A percentile compares a stretch with the other conserved stretches of the same genome.
Evolutionary conservation across 192 early-diverging fungal species (phyloP).

Genomic region (Fimicolochytrium jonesii): DNA sequence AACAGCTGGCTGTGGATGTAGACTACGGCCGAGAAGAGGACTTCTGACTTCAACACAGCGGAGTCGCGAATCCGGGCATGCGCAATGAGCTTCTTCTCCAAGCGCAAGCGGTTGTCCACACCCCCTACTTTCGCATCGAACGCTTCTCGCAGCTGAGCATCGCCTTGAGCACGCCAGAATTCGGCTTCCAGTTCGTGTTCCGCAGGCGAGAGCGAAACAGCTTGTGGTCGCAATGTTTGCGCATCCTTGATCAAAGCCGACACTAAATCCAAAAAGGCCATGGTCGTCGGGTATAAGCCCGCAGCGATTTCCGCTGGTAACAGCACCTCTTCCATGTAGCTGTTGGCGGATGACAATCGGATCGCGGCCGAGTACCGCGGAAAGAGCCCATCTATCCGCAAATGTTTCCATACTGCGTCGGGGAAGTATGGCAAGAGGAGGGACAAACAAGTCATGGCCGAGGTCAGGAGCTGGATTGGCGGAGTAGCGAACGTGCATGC

Average conservation of each 20-base stretch:
- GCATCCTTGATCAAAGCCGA: conserved; percentile 25
- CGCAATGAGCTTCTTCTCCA: conserved; percentile 1
- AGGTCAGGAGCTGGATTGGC: conserved; percentile 33
- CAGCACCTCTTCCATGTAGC: conserved; percentile 42
- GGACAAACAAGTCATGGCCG: conserved; percentile 30
- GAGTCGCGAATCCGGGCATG: background rate
- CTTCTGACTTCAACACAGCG: conserved; percentile 19
- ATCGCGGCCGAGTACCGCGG: conserved; percentile 23
- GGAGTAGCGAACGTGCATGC: conserved; percentile 19
- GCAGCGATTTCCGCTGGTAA: conserved; percentile 36
- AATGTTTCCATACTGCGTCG: conserved; percentile 32
- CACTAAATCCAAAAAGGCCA: conserved; percentile 46
- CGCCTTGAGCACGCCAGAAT: conserved; percentile 15
- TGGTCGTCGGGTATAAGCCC: conserved; percentile 36
- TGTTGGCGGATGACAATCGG: background rate
- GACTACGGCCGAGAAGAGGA: conserved; percentile 33
- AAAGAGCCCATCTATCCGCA: conserved; percentile 33
- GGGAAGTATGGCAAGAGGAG: conserved; percentile 25
- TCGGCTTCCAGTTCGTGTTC: conserved; percentile 19
- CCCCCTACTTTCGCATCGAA: conserved; percentile 10
- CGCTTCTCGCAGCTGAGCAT: background rate
- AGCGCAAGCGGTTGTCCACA: background rate
- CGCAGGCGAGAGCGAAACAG: background rate
- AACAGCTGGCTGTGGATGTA: conserved; percentile 45
- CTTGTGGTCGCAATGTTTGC: conserved; percentile 15